These are phyloP conservation scores for Apiospora hydei DNA, from an alignment of 2,329 filamentous ascomycete species.

Conservation along the genomic window DNA sequence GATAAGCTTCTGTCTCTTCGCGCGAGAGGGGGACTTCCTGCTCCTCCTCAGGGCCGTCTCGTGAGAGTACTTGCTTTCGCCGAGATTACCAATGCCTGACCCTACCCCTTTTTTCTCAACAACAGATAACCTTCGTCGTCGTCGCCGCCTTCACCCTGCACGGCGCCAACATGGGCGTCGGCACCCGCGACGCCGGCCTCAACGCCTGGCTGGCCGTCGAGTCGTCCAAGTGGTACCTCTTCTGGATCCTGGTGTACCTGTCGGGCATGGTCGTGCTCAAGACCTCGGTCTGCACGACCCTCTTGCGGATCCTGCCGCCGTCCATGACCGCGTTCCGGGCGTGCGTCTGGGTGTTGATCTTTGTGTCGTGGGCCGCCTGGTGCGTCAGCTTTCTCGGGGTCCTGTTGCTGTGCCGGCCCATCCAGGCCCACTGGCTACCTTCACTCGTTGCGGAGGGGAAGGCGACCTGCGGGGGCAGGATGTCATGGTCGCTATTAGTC, in stretches of 20 bases:
- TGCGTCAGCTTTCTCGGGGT: conserved; percentile 42
- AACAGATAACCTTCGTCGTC: conserved; percentile 27
- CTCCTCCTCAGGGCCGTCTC: too few species aligned
- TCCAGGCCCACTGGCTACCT: conserved; percentile 38
- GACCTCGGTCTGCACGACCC: conserved; percentile 46
- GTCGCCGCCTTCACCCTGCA: conserved; percentile 25
- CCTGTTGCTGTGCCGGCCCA: conserved; percentile 43
- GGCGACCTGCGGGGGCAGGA: conserved; percentile 32
- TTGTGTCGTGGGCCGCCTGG: conserved; percentile 36
- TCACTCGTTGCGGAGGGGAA: conserved; percentile 39
- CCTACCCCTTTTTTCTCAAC: too few species aligned
- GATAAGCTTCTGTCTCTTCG: neutral
- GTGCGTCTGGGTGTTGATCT: conserved; percentile 31
- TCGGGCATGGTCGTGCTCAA: conserved; percentile 36
- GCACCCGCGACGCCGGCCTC: conserved; percentile 32
- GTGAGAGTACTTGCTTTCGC: neutral
- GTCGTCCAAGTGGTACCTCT: conserved; percentile 32
- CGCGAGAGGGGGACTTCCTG: too few species aligned
- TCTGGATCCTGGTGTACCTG: conserved; percentile 39
- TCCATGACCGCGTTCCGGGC: conserved; percentile 32
- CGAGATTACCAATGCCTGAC: too few species aligned
- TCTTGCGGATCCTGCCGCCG: conserved; percentile 41
- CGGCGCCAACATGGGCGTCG: conserved; percentile 33
- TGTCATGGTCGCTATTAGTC: conserved; percentile 34
- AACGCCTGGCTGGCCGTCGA: conserved; percentile 34